These are phyloP conservation scores for Aspergillus ostianus DNA, from an alignment of 495 filamentous ascomycete species.

Conservation along the genomic window DNA sequence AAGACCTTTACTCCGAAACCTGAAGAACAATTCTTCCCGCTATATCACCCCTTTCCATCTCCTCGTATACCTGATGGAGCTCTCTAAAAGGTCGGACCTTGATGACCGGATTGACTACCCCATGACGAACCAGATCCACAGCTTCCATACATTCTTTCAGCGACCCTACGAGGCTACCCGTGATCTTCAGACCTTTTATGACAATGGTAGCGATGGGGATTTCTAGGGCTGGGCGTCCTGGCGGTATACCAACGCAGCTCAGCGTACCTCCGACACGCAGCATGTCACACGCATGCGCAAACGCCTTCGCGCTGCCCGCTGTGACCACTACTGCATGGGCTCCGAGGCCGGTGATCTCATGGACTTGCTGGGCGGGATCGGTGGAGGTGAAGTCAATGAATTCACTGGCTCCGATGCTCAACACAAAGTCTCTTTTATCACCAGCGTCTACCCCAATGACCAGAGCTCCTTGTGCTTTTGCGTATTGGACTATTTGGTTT, in stretches of 20 bases:
- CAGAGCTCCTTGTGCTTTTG: conserved; percentile 39
- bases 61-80: conserved; percentile 42
- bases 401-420: conserved; percentile 36
- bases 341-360: conserved; percentile 42
- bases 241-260: conserved; percentile 50
- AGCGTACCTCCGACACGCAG: conserved; percentile 48
- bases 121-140: conserved; percentile 44
- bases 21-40: conserved; percentile 38
- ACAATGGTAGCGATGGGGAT: conserved; percentile 48
- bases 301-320: conserved; percentile 44
- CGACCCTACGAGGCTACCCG: conserved; percentile 47
- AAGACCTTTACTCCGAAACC: conserved; percentile 23
- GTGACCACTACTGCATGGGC: conserved; percentile 45
- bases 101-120: conserved; percentile 46
- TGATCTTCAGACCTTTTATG: conserved; percentile 47
- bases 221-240: conserved; percentile 40
- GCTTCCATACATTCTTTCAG: conserved; percentile 54
- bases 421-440: conserved; percentile 45
- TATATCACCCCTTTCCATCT: conserved; percentile 48
- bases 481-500: conserved; percentile 44
- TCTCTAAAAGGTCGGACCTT: conserved; percentile 45
- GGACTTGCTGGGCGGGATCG: conserved; percentile 37
- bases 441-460: conserved; percentile 48
- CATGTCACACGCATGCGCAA: conserved; percentile 50
- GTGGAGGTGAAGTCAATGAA: conserved; percentile 46